These are phyloP conservation scores for Lasiodiplodia hormozganensis DNA, from an alignment of 2,329 filamentous ascomycete species.

Conservation along the genomic window DNA sequence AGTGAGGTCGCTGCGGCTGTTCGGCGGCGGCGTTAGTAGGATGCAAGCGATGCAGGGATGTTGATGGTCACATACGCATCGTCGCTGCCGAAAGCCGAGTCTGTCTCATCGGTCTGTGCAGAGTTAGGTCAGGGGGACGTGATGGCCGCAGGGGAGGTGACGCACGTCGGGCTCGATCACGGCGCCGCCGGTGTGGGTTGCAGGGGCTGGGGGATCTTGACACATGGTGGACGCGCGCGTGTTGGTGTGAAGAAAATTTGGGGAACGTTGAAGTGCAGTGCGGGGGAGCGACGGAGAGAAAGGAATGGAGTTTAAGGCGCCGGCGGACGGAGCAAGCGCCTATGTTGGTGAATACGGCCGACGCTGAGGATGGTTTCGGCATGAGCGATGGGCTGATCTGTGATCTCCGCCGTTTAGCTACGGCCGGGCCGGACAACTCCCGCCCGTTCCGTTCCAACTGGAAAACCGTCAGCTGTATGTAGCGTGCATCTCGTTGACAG, in stretches of 20 bases:
- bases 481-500: too few species aligned
- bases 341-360: background rate
- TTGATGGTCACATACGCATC: background rate
- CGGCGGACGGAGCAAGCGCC: background rate
- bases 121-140: background rate
- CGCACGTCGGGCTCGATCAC: slow-evolving; percentile 17
- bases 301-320: background rate
- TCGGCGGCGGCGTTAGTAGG: background rate
- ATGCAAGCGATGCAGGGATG: background rate
- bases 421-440: too few species aligned
- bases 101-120: slow-evolving; percentile 14
- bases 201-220: slow-evolving; percentile 1
- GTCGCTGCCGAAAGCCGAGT: slow-evolving; percentile 17
- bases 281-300: background rate
- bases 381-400: background rate
- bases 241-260: slow-evolving; percentile 3
- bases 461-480: too few species aligned
- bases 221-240: background rate
- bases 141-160: background rate
- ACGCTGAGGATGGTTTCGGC: background rate
- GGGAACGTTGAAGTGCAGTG: background rate
- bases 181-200: background rate
- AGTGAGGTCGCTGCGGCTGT: slow-evolving; percentile 13
- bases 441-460: too few species aligned
- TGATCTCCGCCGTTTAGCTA: background rate